Conservation (phyloP, 2,329 filamentous ascomycete species). For the Hypoxylon sp. region DNA sequence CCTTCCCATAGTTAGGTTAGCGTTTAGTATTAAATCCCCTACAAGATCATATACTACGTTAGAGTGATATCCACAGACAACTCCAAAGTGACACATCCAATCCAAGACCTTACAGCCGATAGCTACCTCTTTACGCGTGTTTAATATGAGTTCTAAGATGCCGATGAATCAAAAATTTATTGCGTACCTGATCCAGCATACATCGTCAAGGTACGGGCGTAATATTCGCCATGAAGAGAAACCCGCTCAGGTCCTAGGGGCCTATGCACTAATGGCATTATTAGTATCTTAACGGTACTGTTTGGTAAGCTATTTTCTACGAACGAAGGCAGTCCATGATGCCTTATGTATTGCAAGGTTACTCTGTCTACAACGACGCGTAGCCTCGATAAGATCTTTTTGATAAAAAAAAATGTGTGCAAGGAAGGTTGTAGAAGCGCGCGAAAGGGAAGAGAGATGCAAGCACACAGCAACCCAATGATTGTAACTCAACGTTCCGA, state of each 20-base stretch:
- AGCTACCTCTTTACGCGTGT: too few species aligned
- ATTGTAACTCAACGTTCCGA: conserved; percentile 14
- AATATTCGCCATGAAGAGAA: too few species aligned
- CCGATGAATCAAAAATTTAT: too few species aligned
- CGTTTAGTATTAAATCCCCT: too few species aligned
- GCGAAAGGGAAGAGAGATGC: conserved; percentile 9
- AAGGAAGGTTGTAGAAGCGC: conserved; percentile 4
- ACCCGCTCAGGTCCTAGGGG: too few species aligned
- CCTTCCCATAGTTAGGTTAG: background rate
- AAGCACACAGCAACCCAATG: conserved; percentile 6
- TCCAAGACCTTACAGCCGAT: too few species aligned
- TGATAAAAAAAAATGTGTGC: background rate
- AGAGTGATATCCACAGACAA: too few species aligned
- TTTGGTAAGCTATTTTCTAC: background rate
- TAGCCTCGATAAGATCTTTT: conserved; percentile 2
- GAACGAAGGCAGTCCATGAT: background rate
- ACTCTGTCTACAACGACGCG: conserved; percentile 1
- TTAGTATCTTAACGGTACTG: background rate
- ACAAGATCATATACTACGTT: too few species aligned
- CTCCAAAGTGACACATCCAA: too few species aligned
- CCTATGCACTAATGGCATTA: background rate
- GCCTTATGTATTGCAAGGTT: background rate
- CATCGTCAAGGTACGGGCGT: too few species aligned
- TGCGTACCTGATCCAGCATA: too few species aligned
- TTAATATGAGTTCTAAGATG: too few species aligned